Conservation (phyloP, 352 stramenopile genomes). For the Phytopythium cucurbitacearum region DNA sequence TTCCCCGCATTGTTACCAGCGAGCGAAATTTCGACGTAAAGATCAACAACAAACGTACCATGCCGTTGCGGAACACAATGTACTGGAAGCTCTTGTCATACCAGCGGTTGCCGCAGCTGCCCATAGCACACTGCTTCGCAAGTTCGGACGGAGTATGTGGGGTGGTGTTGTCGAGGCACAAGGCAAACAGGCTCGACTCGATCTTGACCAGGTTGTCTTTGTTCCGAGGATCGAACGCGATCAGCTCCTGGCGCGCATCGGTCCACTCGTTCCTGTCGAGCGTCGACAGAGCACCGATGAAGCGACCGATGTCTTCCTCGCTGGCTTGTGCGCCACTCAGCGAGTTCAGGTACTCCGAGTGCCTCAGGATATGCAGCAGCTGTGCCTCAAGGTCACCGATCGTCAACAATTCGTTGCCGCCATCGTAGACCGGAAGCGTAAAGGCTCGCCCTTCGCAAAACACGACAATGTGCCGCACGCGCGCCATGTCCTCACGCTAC, state of each 20-base stretch:
- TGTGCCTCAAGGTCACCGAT: slow-evolving; percentile 66
- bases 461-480: slow-evolving; percentile 41
- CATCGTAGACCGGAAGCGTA: slow-evolving; percentile 41
- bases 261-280: slow-evolving; percentile 89
- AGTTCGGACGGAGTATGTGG: slow-evolving; percentile 41
- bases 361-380: slow-evolving; percentile 43
- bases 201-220: slow-evolving; percentile 75
- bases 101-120: slow-evolving; percentile 85
- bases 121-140: slow-evolving; percentile 47
- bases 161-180: slow-evolving; percentile 82
- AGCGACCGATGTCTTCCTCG: slow-evolving; percentile 23
- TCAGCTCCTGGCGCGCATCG: slow-evolving; percentile 62
- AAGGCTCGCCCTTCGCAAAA: slow-evolving; percentile 57
- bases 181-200: slow-evolving; percentile 83
- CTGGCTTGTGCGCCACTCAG: slow-evolving; percentile 16
- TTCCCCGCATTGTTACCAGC: not conserved
- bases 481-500: slow-evolving; percentile 25
- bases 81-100: slow-evolving; percentile 97
- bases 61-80: slow-evolving; percentile 92
- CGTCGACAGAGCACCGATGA: slow-evolving; percentile 86
- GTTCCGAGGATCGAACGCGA: slow-evolving; percentile 35
- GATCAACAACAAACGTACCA: slow-evolving; percentile 12
- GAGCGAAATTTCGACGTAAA: not conserved
- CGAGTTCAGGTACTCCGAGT: slow-evolving; percentile 36
- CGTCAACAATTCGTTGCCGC: slow-evolving; percentile 35